Conservation (phyloP, 2,329 filamentous ascomycete genomes). For the Colletotrichum theobromicola region DNA sequence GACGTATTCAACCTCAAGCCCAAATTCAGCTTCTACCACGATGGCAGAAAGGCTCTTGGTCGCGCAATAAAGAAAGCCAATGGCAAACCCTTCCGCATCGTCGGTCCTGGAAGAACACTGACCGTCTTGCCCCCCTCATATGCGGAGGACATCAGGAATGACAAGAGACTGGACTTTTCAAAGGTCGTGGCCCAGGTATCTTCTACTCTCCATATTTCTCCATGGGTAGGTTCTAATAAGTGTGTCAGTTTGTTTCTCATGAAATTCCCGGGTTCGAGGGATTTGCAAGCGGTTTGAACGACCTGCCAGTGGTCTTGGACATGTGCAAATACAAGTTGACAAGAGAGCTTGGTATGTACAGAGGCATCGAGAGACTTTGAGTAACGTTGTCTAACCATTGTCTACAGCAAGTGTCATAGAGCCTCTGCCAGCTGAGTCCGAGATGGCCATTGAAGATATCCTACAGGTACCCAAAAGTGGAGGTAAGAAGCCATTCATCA, state of each 20-base stretch:
- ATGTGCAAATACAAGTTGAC: not conserved
- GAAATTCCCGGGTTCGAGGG: not conserved
- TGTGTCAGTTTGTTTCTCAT: not conserved
- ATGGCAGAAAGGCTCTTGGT: not conserved
- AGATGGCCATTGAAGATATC: not conserved
- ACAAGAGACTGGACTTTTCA: not conserved
- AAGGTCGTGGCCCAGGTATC: not conserved
- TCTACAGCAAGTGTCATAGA: not conserved
- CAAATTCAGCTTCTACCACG: not conserved
- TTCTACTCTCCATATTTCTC: not conserved
- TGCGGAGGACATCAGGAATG: not conserved
- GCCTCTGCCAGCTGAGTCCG: not conserved
- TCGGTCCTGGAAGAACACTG: not conserved
- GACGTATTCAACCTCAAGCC: not conserved
- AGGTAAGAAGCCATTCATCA: not conserved
- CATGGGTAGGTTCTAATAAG: not conserved
- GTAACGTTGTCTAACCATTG: not conserved
- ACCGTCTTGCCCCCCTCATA: conserved; percentile 32
- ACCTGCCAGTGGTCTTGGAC: not conserved
- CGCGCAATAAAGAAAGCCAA: not conserved
- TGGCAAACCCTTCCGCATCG: not conserved
- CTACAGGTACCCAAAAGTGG: not conserved
- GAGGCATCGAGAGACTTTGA: not conserved
- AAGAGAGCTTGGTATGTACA: not conserved
- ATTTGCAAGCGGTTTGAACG: not conserved